Evolutionary conservation across 2,329 filamentous ascomycete genomes (phyloP), one percentile per base, ranked within the genome.

Genomic region (Shiraia sp.): DNA sequence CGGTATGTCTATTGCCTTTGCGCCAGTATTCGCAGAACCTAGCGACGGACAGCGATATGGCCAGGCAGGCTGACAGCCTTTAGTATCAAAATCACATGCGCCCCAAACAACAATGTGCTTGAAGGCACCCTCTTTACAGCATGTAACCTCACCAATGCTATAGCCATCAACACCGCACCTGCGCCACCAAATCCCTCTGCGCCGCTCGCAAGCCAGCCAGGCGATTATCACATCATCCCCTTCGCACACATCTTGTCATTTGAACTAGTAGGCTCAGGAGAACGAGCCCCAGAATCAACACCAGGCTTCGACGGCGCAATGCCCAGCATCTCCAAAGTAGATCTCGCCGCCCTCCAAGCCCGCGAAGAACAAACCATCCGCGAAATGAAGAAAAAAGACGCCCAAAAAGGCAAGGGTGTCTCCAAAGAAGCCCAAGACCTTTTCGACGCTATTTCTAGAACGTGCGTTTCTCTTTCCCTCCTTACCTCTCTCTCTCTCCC

Each of bases 41-140:
- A 22, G 23, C 14, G 13, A 13, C 10, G 15, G 32, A 32, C 13
- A 30, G 27, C 25, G 16, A 10, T 10, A 22, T 2, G 14, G 10
- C 13, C n/a, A 14, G 22, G 2, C 16, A 24, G 15, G 35, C 58
- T 64, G 33, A 64, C 48, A 31, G 36, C 26, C 22, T 15, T 26
- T 62, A 84, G 81, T 44, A 72, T 85, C 58, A 81, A 78, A 53
- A 66, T 85, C 51, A 82, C 75, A 41, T 83, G 79, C 36, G 72
- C 75, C 12, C 68, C 75, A 19, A 74, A 72, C 40, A 69, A 75
- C 37, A 73, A 75, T 30, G 78, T 75, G 16, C 69, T 82, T 45
- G 81, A 85, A 65, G 82, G 82, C 56, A 81, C 74, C 13, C 73
- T 86, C 43, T 85, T 82, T 67, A 82, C 81, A 19, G 79, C 78